phyloP scores from a whole-genome alignment of 2,329 filamentous ascomycete species.

The Monosporascus sp. region DNA sequence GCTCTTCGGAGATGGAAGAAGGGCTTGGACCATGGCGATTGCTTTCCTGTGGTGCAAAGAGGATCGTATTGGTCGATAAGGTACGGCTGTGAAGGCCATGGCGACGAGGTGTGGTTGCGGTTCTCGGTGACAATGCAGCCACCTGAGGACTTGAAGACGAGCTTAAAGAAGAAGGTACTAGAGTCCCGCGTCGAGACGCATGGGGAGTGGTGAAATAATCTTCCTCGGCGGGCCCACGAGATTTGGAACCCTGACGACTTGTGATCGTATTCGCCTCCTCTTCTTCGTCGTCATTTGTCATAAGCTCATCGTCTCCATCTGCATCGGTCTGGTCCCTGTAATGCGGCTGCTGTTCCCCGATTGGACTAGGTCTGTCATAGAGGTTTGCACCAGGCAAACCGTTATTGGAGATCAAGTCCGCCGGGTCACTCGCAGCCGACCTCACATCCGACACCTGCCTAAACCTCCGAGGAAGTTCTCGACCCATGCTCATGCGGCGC shows the following conservation, averaged over 20 bases:
- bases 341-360: constrained; percentile 41
- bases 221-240: constrained; percentile 31
- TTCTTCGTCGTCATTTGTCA: constrained; percentile 72
- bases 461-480: constrained; percentile 42
- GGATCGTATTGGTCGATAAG: constrained; percentile 74
- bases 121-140: constrained; percentile 27
- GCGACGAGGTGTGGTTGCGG: constrained; percentile 27
- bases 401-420: constrained; percentile 51
- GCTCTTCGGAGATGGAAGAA: constrained; percentile 39
- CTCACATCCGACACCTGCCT: constrained; percentile 51
- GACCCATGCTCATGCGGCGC: constrained; percentile 48
- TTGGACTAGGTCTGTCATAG: constrained; percentile 27
- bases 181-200: constrained; percentile 33
- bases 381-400: constrained; percentile 24
- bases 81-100: constrained; percentile 62
- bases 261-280: constrained; percentile 47
- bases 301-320: constrained; percentile 86
- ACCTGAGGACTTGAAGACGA: constrained; percentile 23
- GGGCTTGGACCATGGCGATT: constrained; percentile 31
- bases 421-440: constrained; percentile 60
- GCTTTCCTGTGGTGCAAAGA: constrained; percentile 66
- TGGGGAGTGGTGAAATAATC: constrained; percentile 54
- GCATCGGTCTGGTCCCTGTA: constrained; percentile 68
- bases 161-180: constrained; percentile 27
- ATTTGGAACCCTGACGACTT: constrained; percentile 24